phyloP scores from a whole-genome alignment of 2,329 filamentous ascomycete genomes.

The Fusarium albosuccineum region DNA sequence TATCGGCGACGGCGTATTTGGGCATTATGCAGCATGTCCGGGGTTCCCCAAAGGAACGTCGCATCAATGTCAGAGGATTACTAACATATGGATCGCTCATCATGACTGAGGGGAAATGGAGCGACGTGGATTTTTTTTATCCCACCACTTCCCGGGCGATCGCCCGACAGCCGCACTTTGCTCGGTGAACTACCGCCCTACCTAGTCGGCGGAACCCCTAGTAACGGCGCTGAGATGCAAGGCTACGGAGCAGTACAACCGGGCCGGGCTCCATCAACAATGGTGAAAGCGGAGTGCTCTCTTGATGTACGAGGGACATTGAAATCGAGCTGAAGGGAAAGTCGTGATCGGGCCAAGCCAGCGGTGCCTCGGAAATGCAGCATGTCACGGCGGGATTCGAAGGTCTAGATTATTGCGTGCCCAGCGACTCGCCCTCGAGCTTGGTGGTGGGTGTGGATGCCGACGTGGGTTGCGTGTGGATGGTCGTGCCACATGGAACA shows the following conservation, averaged over 20 bases:
- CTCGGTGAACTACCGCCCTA: slow-evolving; percentile 28
- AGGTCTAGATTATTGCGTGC: slow-evolving; percentile 22
- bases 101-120: slow-evolving; percentile 38
- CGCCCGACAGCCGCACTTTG: slow-evolving; percentile 45
- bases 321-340: neutral
- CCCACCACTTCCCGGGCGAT: slow-evolving; percentile 42
- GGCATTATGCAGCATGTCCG: neutral
- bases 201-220: slow-evolving; percentile 31
- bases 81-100: slow-evolving; percentile 31
- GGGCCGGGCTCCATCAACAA: neutral
- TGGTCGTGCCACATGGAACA: slow-evolving; percentile 35
- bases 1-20: neutral
- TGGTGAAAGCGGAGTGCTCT: no score
- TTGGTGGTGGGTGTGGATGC: slow-evolving; percentile 18
- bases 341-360: neutral
- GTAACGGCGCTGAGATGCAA: slow-evolving; percentile 29
- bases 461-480: slow-evolving; percentile 27
- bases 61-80: slow-evolving; percentile 31
- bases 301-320: no score
- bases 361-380: neutral
- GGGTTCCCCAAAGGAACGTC: slow-evolving; percentile 9
- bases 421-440: neutral
- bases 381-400: neutral
- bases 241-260: slow-evolving; percentile 16
- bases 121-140: slow-evolving; percentile 10